Evolutionary conservation across 2,329 filamentous ascomycete species (phyloP), one percentile per base, ranked within the genome.

Genomic region (Onygenales sp.): DNA sequence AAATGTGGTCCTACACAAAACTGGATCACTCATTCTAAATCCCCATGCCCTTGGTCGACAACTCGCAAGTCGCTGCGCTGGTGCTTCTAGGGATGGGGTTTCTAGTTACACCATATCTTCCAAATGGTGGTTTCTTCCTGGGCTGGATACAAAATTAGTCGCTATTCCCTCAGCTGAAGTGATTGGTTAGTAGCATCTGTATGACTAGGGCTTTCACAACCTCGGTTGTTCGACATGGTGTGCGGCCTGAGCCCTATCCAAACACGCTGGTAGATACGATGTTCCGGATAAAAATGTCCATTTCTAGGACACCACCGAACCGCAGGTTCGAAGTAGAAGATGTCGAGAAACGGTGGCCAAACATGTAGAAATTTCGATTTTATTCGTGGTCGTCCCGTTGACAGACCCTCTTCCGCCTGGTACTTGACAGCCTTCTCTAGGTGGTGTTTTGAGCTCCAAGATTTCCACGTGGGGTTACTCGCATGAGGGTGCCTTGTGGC

Each of bases 231-330:
- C 21, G 5, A 27, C 21, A 27, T 27, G 21, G 3, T 27, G 21
- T 50, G 36, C 6, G 69, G 72, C 52, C 61, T 72, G 5, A 66
- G 62, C 50, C 68, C 70, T 13, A 72, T 70, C 10, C 72, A 72
- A 50, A 68, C 69, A 1, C 59, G 51, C 6, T 63, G 64, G 47
- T 50, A 50, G 41, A 31, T 50, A 21, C 17, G 11, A 14, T 31
- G n/a, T 13, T n/a, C 13, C 13, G 41, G 31, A 42, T 36, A 10
- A 11, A 50, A 44, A 32, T 13, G 27, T 44, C 21, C 11, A 27
- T 6, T 49, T 31, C n/a, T 39, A 50, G 47, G 55, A 55, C 61
- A 1, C 61, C 64, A 21, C 63, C 65, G 8, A 69, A 68, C 48
- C 57, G 61, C 48, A 57, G 58, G 39, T 68, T 68, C 54, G 56